Evolutionary conservation across 495 filamentous ascomycete genomes (phyloP).

Genomic region (Neurospora sp.): DNA sequence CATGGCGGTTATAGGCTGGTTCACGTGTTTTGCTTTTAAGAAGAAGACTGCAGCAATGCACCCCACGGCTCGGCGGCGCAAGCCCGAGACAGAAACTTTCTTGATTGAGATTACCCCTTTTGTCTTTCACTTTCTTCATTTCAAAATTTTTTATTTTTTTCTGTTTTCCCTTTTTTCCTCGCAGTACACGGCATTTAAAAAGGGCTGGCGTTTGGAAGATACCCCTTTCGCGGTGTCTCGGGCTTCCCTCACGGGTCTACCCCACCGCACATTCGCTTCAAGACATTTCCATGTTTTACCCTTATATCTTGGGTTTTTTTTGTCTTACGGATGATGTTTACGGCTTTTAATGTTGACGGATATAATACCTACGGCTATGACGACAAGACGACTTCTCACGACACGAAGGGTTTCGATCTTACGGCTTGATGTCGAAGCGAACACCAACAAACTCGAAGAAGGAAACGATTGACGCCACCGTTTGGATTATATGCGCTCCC

Average conservation of each 20-base stretch:
- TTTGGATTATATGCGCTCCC: conserved; percentile 17
- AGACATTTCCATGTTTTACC: conserved; percentile 12
- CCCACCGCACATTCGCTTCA: conserved; percentile 22
- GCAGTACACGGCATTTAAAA: conserved; percentile 25
- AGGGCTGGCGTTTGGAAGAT: conserved; percentile 29
- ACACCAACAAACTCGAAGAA: conserved; percentile 14
- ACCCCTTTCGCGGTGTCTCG: conserved; percentile 21
- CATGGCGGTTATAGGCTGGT: conserved; percentile 31
- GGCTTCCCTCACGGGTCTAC: conserved; percentile 11
- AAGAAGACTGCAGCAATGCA: conserved; percentile 44
- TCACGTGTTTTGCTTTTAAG: conserved; percentile 25
- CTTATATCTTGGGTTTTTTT: conserved; percentile 22
- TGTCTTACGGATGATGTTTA: conserved; percentile 37
- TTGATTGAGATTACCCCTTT: conserved; percentile 10
- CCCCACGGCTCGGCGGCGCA: conserved; percentile 27
- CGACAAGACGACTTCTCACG: conserved; percentile 19
- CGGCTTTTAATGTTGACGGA: conserved; percentile 32
- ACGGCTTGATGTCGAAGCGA: conserved; percentile 31
- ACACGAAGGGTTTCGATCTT: conserved; percentile 8
- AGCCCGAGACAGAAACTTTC: conserved; percentile 32
- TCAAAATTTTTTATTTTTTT: conserved; percentile 1
- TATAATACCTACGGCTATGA: conserved; percentile 19
- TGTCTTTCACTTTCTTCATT: conserved; percentile 4
- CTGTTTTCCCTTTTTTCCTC: conserved; percentile 7
- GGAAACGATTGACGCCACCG: conserved; percentile 17